A percentile compares a stretch with the other conserved stretches of the same genome.
phyloP scores from a whole-genome alignment of 2,329 filamentous ascomycete species.

The Venturiaceae sp. region DNA sequence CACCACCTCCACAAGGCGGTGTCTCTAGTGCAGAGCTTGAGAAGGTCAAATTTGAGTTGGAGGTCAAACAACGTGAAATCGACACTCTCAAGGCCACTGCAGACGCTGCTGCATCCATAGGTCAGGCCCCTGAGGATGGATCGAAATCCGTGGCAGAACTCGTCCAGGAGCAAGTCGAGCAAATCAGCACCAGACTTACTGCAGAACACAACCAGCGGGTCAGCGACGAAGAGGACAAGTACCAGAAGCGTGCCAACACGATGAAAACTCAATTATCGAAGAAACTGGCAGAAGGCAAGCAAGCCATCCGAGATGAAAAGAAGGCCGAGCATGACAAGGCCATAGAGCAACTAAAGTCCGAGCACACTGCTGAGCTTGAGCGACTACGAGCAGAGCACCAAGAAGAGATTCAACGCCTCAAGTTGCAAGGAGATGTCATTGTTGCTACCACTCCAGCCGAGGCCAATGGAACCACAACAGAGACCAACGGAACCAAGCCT shows the following conservation, averaged over 20 bases:
- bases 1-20: constrained; percentile 8
- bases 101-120: constrained; percentile 15
- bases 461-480: constrained; percentile 10
- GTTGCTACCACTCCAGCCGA: not conserved
- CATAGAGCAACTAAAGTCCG: constrained; percentile 6
- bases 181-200: constrained; percentile 26
- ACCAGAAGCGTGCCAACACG: constrained; percentile 57
- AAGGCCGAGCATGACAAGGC: constrained; percentile 14
- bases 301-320: constrained; percentile 10
- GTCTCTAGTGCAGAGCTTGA: constrained; percentile 19
- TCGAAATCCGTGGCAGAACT: constrained; percentile 33
- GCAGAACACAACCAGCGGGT: constrained; percentile 32
- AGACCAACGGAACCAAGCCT: not conserved
- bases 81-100: constrained; percentile 32
- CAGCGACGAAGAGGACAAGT: constrained; percentile 54
- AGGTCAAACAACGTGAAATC: constrained; percentile 33
- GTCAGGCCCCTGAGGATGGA: not conserved
- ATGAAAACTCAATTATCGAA: constrained; percentile 61
- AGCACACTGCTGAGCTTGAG: not conserved
- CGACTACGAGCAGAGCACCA: not conserved
- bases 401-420: not conserved
- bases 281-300: constrained; percentile 49
- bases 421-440: not conserved
- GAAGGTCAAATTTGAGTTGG: constrained; percentile 30
- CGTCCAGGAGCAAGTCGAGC: constrained; percentile 31